phyloP scores from a whole-genome alignment of 441 rosid species.

The Pelargonium cotyledonis region DNA sequence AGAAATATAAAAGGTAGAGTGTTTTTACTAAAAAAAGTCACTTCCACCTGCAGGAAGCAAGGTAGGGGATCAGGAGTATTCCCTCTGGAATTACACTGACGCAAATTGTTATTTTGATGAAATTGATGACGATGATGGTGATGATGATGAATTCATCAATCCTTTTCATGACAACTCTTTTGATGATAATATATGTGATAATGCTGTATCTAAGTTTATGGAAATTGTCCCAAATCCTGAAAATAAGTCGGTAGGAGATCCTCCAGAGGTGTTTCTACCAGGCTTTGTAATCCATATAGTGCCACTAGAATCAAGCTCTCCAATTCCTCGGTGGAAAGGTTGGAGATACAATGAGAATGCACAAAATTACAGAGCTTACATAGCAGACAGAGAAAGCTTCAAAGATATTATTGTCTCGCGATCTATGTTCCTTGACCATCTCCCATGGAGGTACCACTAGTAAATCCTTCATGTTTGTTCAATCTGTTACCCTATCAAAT shows the following conservation, averaged over 20 bases:
- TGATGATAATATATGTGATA: constrained; percentile 22
- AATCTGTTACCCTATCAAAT: neutral
- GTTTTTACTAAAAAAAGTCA: constrained; percentile 3
- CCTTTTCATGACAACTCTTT: constrained; percentile 27
- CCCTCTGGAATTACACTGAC: constrained; percentile 24
- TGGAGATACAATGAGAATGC: constrained; percentile 36
- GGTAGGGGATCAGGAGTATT: constrained; percentile 17
- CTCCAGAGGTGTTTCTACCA: constrained; percentile 67
- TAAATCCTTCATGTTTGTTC: constrained; percentile 4
- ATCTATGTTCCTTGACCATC: constrained; percentile 89
- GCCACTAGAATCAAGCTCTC: constrained; percentile 34
- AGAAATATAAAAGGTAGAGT: neutral
- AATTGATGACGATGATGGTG: constrained; percentile 12
- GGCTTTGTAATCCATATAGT: constrained; percentile 72
- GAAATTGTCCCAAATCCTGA: constrained; percentile 42
- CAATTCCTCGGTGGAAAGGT: constrained; percentile 47
- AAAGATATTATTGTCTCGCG: constrained; percentile 74
- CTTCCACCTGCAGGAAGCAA: constrained; percentile 28
- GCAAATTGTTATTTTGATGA: constrained; percentile 12
- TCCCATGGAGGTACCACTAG: constrained; percentile 72
- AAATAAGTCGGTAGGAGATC: constrained; percentile 27
- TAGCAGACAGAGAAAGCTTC: constrained; percentile 61
- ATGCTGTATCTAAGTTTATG: constrained; percentile 60
- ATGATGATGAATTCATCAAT: constrained; percentile 23
- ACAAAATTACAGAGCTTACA: constrained; percentile 48